These are phyloP conservation scores for Ustilago loliicola DNA, from an alignment of 1,284 basidiomycete species.

Conservation along the genomic window DNA sequence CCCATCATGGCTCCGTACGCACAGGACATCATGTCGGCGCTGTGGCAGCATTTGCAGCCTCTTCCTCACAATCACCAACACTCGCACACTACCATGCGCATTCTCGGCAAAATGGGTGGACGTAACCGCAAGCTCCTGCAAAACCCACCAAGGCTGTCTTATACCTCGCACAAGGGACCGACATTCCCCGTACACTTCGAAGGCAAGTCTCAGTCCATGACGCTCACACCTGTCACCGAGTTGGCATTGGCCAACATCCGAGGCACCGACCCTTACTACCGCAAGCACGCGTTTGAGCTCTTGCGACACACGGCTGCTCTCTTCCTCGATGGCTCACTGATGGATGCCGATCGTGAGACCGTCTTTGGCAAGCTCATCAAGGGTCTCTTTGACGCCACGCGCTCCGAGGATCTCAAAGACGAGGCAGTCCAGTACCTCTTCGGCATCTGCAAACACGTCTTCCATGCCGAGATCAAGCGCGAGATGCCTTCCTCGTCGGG, in stretches of 20 bases:
- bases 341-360: slow-evolving; percentile 78
- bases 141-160: slow-evolving; percentile 83
- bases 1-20: slow-evolving; percentile 86
- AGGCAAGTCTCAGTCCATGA: slow-evolving; percentile 75
- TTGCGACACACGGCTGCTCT: slow-evolving; percentile 81
- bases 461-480: slow-evolving; percentile 73
- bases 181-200: slow-evolving; percentile 53
- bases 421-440: slow-evolving; percentile 79
- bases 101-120: slow-evolving; percentile 96
- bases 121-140: slow-evolving; percentile 86
- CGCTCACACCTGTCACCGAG: slow-evolving; percentile 79
- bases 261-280: slow-evolving; percentile 77
- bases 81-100: slow-evolving; percentile 94
- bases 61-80: slow-evolving; percentile 90
- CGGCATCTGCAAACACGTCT: slow-evolving; percentile 79
- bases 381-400: slow-evolving; percentile 83
- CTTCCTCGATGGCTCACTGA: slow-evolving; percentile 77
- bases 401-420: slow-evolving; percentile 79
- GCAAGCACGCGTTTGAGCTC: slow-evolving; percentile 82
- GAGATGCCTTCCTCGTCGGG: slow-evolving; percentile 71
- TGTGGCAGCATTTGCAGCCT: slow-evolving; percentile 78
- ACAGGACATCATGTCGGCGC: slow-evolving; percentile 91
- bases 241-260: slow-evolving; percentile 80
- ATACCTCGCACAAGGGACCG: slow-evolving; percentile 67
- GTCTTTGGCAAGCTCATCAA: slow-evolving; percentile 79